Percentiles rank a stretch among this genome's conserved stretches.
phyloP scores from a whole-genome alignment of 306 rosid genomes.

The Casuarina glauca region DNA sequence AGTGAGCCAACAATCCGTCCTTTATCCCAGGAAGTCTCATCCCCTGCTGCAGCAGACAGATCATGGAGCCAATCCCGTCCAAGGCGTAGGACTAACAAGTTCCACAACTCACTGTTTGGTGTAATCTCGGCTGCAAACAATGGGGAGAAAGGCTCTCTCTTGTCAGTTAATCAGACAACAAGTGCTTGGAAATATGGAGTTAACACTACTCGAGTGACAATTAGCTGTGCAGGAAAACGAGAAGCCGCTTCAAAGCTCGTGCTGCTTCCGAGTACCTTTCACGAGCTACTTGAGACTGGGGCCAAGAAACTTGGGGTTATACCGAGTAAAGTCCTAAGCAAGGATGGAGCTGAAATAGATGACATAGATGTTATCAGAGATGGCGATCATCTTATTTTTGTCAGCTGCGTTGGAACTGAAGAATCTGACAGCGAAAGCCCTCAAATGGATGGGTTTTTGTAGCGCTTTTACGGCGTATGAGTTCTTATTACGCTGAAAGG shows the following conservation, averaged over 20 bases:
- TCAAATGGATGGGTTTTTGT: constrained; percentile 11
- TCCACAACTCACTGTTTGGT: constrained; percentile 76
- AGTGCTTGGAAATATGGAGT: constrained; percentile 23
- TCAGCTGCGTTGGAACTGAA: constrained; percentile 18
- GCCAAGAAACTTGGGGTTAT: constrained; percentile 57
- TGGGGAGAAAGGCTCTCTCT: constrained; percentile 45
- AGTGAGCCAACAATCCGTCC: constrained; percentile 76
- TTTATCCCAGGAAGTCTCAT: constrained; percentile 37
- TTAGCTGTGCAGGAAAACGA: constrained; percentile 73
- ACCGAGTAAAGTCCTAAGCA: constrained; percentile 44
- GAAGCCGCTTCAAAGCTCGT: constrained; percentile 66
- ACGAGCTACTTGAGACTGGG: constrained; percentile 72
- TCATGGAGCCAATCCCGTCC: constrained; percentile 51
- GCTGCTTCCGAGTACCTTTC: constrained; percentile 58
- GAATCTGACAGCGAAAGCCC: constrained; percentile 9
- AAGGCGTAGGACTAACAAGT: constrained; percentile 63
- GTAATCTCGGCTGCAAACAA: constrained; percentile 68
- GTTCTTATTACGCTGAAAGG: not conserved
- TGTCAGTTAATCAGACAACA: constrained; percentile 23
- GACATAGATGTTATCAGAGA: constrained; percentile 81
- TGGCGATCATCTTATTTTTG: constrained; percentile 74
- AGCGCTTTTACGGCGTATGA: not conserved
- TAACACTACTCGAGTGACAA: constrained; percentile 46
- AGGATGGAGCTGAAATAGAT: constrained; percentile 77
- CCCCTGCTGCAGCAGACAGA: constrained; percentile 36